A percentile compares a stretch with the other conserved stretches of the same genome.
phyloP scores from a whole-genome alignment of 2,329 filamentous ascomycete genomes.

The Exutisphaerella laricina region DNA sequence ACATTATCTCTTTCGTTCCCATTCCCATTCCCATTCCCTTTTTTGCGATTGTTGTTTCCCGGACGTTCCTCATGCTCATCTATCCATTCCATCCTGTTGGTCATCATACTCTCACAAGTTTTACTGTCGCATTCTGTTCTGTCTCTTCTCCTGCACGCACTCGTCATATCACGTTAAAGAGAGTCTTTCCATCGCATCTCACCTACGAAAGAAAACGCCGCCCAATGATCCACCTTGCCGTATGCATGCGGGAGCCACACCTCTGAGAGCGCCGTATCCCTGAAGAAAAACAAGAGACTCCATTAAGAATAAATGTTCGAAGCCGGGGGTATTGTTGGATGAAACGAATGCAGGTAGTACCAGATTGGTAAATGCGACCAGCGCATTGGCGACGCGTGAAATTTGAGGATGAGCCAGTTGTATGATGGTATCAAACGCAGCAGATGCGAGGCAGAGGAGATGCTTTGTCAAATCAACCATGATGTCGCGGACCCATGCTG shows the following conservation, averaged over 20 bases:
- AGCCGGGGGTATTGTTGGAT: background rate
- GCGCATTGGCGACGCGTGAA: constrained; percentile 15
- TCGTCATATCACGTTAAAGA: too few species aligned
- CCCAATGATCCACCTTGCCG: too few species aligned
- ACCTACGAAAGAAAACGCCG: too few species aligned
- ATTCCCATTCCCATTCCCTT: background rate
- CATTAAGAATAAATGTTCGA: background rate
- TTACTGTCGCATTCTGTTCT: too few species aligned
- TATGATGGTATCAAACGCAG: constrained; percentile 20
- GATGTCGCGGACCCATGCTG: background rate
- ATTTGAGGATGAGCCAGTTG: constrained; percentile 4
- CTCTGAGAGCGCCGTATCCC: too few species aligned
- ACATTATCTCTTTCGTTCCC: constrained; percentile 3
- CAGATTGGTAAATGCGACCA: constrained; percentile 7
- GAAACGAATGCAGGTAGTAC: background rate
- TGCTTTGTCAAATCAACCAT: background rate
- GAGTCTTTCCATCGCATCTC: too few species aligned
- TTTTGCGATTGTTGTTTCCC: too few species aligned
- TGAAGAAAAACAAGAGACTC: constrained; percentile 1
- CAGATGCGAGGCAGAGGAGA: constrained; percentile 25
- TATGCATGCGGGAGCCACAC: too few species aligned
- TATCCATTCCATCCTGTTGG: too few species aligned
- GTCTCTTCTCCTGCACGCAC: too few species aligned
- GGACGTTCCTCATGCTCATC: too few species aligned
- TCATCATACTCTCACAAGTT: too few species aligned